These are phyloP conservation scores for Aspergillus sp. DNA, from an alignment of 2,329 filamentous ascomycete genomes.

Conservation along the genomic window DNA sequence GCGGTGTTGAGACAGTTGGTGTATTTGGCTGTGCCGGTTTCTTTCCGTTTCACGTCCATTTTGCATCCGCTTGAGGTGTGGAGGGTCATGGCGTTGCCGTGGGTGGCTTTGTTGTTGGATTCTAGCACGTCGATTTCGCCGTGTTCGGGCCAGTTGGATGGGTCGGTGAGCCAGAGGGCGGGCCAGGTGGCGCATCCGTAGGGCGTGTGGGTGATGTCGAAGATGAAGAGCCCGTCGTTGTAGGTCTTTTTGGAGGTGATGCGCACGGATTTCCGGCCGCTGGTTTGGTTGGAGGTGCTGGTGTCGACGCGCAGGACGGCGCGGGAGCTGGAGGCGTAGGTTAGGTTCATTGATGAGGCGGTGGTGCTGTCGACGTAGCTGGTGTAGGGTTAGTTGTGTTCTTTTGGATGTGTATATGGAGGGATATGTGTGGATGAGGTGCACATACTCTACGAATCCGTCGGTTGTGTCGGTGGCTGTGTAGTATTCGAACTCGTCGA, in stretches of 20 bases:
- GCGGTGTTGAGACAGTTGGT: slow-evolving; percentile 55
- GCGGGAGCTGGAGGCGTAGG: slow-evolving; percentile 56
- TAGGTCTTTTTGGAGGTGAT: slow-evolving; percentile 63
- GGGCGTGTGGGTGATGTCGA: slow-evolving; percentile 65
- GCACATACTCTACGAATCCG: slow-evolving; percentile 2
- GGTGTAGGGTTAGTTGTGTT: neutral
- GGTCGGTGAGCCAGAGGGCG: slow-evolving; percentile 66
- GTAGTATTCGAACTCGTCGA: slow-evolving; percentile 9
- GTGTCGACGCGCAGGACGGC: slow-evolving; percentile 65
- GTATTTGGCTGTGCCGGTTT: slow-evolving; percentile 50
- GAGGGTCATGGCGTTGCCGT: slow-evolving; percentile 62
- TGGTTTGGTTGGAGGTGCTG: slow-evolving; percentile 58
- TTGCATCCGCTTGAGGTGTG: slow-evolving; percentile 61
- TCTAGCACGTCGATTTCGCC: slow-evolving; percentile 69
- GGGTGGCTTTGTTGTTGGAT: slow-evolving; percentile 56
- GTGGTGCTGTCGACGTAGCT: slow-evolving; percentile 46
- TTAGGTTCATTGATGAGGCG: slow-evolving; percentile 56
- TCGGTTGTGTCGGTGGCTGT: neutral
- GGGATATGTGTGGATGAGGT: neutral
- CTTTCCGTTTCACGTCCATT: slow-evolving; percentile 55
- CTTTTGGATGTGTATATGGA: neutral
- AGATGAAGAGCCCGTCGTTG: slow-evolving; percentile 65
- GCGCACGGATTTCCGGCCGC: slow-evolving; percentile 65
- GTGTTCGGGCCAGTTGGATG: slow-evolving; percentile 61
- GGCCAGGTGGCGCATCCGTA: slow-evolving; percentile 67